Percentiles rank a stretch among this genome's conserved stretches.
phyloP scores from a whole-genome alignment of 805 yeast species.

The Nakazawaea anatomiae region DNA sequence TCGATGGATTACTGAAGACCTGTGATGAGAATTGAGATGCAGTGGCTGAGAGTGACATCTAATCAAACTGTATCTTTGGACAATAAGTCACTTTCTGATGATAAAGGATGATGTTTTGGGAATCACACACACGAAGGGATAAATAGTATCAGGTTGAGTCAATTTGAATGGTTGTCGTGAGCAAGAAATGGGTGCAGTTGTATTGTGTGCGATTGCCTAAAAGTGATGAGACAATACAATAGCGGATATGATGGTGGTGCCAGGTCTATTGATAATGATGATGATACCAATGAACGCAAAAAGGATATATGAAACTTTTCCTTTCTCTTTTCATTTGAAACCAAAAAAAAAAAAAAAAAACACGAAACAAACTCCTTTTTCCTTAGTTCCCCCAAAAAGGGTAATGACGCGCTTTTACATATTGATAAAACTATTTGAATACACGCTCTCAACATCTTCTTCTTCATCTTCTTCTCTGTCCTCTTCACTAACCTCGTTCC shows the following conservation, averaged over 20 bases:
- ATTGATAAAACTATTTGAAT: neutral
- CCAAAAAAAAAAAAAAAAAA: neutral
- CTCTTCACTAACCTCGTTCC: conserved; percentile 50
- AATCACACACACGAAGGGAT: neutral
- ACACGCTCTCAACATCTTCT: conserved; percentile 2
- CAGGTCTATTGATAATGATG: too few relatives aligned
- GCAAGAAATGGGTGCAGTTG: too few relatives aligned
- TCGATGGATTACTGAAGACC: conserved; percentile 50
- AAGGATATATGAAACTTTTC: too few relatives aligned
- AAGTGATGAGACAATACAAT: too few relatives aligned
- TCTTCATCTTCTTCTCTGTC: conserved; percentile 26
- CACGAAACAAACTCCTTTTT: neutral
- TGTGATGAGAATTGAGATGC: conserved; percentile 36
- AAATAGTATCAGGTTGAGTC: too few relatives aligned
- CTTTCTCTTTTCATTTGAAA: neutral
- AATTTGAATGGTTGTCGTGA: too few relatives aligned
- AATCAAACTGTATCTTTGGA: neutral
- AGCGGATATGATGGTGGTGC: too few relatives aligned
- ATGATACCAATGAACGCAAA: too few relatives aligned
- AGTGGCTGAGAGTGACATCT: conserved; percentile 39
- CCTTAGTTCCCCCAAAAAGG: neutral
- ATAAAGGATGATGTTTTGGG: neutral
- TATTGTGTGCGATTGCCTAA: too few relatives aligned
- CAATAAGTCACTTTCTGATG: too few relatives aligned
- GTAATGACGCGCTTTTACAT: neutral